These are phyloP conservation scores for Spizellomyces sp. DNA, from an alignment of 192 early-diverging fungal species.

Conservation along the genomic window DNA sequence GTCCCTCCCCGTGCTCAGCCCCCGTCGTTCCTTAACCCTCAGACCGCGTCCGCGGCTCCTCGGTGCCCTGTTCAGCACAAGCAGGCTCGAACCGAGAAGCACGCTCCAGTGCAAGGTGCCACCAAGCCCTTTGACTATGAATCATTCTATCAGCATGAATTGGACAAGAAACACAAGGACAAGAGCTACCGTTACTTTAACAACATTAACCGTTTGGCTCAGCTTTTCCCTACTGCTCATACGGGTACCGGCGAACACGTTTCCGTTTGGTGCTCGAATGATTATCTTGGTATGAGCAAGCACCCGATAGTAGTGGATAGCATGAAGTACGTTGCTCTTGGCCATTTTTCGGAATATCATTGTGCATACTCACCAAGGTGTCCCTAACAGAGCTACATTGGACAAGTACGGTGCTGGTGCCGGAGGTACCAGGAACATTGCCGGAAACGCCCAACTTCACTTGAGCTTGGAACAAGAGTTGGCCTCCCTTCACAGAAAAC, in stretches of 20 bases:
- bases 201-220: constrained; percentile 98
- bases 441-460: constrained; percentile 96
- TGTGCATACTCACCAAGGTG: constrained; percentile 39
- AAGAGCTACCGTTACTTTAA: constrained; percentile 99
- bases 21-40: not conserved
- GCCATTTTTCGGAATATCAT: constrained; percentile 1
- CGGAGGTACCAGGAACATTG: constrained; percentile 99
- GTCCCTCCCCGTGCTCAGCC: constrained; percentile 12
- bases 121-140: constrained; percentile 83
- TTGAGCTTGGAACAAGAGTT: constrained; percentile 89
- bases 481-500: constrained; percentile 89
- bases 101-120: not conserved
- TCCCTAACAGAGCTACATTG: constrained; percentile 54
- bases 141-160: constrained; percentile 75
- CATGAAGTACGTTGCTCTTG: constrained; percentile 73
- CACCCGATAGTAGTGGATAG: constrained; percentile 79
- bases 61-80: constrained; percentile 23
- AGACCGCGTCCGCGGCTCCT: not conserved
- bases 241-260: constrained; percentile 86
- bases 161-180: constrained; percentile 96
- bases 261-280: constrained; percentile 99
- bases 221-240: constrained; percentile 91
- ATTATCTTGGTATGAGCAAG: constrained; percentile 97
- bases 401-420: constrained; percentile 98
- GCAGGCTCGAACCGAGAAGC: not conserved